Conservation (phyloP, 305 asterid genomes). For the Fraxinus sp. region DNA sequence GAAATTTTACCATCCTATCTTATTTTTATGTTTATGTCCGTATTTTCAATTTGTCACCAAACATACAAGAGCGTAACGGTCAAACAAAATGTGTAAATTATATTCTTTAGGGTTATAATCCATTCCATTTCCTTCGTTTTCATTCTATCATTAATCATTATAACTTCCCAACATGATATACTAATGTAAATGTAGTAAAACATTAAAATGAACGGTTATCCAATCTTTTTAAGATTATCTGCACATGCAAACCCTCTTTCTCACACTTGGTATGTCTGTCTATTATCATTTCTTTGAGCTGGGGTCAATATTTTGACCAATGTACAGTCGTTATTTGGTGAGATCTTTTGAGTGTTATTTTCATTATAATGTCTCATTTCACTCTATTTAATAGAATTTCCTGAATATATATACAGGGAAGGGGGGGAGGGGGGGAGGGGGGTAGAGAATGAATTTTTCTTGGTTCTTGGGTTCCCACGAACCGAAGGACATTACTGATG, state of each 20-base stretch:
- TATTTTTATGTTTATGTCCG: too few species aligned
- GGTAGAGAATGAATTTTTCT: background rate
- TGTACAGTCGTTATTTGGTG: slow-evolving; percentile 17
- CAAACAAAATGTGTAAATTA: too few species aligned
- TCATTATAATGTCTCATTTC: background rate
- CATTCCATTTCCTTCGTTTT: background rate
- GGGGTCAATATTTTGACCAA: slow-evolving; percentile 19
- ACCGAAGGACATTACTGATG: slow-evolving; percentile 21
- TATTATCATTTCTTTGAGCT: slow-evolving; percentile 23
- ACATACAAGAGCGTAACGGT: too few species aligned
- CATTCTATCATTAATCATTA: background rate
- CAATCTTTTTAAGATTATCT: background rate
- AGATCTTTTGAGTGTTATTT: background rate
- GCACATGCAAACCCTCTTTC: slow-evolving; percentile 20
- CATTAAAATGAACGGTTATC: background rate
- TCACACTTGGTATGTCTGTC: slow-evolving; percentile 22
- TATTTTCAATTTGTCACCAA: too few species aligned
- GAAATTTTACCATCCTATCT: too few species aligned
- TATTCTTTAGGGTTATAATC: background rate
- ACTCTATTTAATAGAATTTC: background rate
- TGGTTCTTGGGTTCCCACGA: background rate
- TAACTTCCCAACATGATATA: background rate
- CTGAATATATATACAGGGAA: background rate
- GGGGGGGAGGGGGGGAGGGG: background rate
- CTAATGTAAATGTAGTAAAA: background rate